Evolutionary conservation across 2,329 filamentous ascomycete genomes (phyloP).

Genomic region (Phialophora expanda): DNA sequence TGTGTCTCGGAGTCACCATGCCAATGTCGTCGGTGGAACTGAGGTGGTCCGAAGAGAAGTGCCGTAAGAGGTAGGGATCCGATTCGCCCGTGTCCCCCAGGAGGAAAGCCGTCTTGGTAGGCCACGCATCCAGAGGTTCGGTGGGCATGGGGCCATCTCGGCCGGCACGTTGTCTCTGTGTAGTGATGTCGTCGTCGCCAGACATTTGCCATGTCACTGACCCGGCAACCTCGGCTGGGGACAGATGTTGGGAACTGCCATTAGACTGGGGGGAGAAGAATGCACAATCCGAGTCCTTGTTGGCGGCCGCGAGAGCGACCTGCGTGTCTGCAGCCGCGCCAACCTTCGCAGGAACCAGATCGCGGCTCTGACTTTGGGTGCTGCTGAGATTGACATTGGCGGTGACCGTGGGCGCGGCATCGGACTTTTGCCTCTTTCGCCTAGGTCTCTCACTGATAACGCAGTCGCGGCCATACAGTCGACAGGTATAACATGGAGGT

Average conservation of each 20-base stretch:
- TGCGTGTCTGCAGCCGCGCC: slow-evolving; percentile 6
- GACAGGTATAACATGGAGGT: slow-evolving; percentile 19
- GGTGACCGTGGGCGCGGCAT: neutral
- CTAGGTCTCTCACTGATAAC: slow-evolving; percentile 18
- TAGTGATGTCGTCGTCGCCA: slow-evolving; percentile 8
- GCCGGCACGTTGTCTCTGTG: too few species aligned
- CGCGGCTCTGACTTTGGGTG: too few species aligned
- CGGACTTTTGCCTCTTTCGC: slow-evolving; percentile 18
- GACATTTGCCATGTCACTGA: slow-evolving; percentile 16
- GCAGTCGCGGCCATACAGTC: slow-evolving; percentile 15
- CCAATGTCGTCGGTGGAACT: slow-evolving; percentile 10
- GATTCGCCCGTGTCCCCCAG: slow-evolving; percentile 18
- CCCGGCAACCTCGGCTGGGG: slow-evolving; percentile 10
- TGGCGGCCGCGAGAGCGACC: slow-evolving; percentile 3
- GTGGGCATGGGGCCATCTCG: too few species aligned
- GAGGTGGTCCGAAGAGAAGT: slow-evolving; percentile 15
- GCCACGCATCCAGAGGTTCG: too few species aligned
- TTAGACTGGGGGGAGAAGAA: slow-evolving; percentile 15
- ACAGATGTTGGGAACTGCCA: slow-evolving; percentile 18
- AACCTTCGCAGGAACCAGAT: too few species aligned
- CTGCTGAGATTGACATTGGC: neutral
- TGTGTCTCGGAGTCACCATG: slow-evolving; percentile 16
- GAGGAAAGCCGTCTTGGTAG: neutral
- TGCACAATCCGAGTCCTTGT: slow-evolving; percentile 15
- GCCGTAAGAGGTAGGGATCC: slow-evolving; percentile 22